Conservation (phyloP, 441 rosid species). For the Capsella rubella region DNA sequence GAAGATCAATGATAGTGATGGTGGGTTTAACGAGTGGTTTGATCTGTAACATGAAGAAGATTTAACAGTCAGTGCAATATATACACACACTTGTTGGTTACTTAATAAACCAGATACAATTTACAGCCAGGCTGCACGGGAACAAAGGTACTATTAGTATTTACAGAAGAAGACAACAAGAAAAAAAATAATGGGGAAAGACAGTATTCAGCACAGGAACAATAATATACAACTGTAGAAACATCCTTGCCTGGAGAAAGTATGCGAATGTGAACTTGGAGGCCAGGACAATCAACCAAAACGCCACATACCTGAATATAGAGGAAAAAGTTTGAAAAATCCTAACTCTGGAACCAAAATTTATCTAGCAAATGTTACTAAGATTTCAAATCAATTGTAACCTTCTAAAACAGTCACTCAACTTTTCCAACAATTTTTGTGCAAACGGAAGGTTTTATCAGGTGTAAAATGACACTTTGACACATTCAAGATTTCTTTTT, state of each 20-base stretch:
- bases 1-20: slow-evolving; percentile 56
- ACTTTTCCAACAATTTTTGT: slow-evolving; percentile 25
- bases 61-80: slow-evolving; percentile 23
- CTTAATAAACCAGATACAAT: slow-evolving; percentile 5
- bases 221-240: slow-evolving; percentile 35
- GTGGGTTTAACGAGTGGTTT: slow-evolving; percentile 92
- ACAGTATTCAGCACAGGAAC: slow-evolving; percentile 8
- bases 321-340: slow-evolving; percentile 23
- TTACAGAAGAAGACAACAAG: slow-evolving; percentile 4
- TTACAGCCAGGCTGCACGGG: slow-evolving; percentile 3
- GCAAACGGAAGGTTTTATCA: background rate
- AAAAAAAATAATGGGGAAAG: background rate
- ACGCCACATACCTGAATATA: slow-evolving; percentile 83
- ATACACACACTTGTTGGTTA: background rate
- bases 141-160: background rate
- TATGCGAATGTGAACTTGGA: slow-evolving; percentile 96
- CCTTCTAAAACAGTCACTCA: slow-evolving; percentile 19
- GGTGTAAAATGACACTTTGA: slow-evolving; percentile 8
- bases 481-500: slow-evolving; percentile 19
- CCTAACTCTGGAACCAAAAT: slow-evolving; percentile 22
- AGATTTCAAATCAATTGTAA: slow-evolving; percentile 29
- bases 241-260: slow-evolving; percentile 90
- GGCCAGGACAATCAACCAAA: slow-evolving; percentile 87
- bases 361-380: slow-evolving; percentile 24
- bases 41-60: slow-evolving; percentile 68